A percentile compares a stretch with the other conserved stretches of the same genome.
phyloP scores from a whole-genome alignment of 2,329 filamentous ascomycete genomes.

The Phialemonium atrogriseum region DNA sequence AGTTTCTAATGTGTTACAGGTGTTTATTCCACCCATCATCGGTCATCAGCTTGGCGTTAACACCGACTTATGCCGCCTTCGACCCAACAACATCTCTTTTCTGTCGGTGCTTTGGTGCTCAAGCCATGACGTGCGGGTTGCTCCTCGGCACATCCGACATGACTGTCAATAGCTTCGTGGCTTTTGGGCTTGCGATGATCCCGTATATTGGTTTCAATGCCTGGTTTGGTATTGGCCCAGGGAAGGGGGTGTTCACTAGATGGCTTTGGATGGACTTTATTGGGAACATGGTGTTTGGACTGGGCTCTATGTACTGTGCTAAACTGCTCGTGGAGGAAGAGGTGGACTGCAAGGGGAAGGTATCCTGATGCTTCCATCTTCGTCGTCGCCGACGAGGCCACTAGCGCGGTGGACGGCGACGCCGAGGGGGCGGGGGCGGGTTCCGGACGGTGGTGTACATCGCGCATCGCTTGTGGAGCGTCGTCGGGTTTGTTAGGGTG shows the following conservation, averaged over 20 bases:
- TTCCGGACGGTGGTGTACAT: too few species aligned
- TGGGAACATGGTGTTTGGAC: constrained; percentile 11
- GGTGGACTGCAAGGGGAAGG: constrained; percentile 2
- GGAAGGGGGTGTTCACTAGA: constrained; percentile 7
- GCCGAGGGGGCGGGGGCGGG: too few species aligned
- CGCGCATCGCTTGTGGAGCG: too few species aligned
- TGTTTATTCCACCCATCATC: constrained; percentile 11
- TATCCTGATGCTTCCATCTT: too few species aligned
- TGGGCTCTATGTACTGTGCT: constrained; percentile 11
- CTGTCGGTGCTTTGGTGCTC: constrained; percentile 12
- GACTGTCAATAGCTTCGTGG: constrained; percentile 12
- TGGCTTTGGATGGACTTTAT: constrained; percentile 12
- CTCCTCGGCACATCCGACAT: constrained; percentile 11
- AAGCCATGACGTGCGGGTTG: constrained; percentile 13
- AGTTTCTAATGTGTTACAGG: constrained; percentile 5
- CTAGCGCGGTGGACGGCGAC: too few species aligned
- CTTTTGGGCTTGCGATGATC: constrained; percentile 12
- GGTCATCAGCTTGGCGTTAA: constrained; percentile 11
- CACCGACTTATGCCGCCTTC: constrained; percentile 9
- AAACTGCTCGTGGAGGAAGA: constrained; percentile 9
- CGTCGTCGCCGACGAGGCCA: too few species aligned
- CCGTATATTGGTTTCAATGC: constrained; percentile 12
- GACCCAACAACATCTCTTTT: constrained; percentile 10
- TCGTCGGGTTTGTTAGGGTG: too few species aligned
- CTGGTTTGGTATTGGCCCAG: constrained; percentile 11